Evolutionary conservation across 2,329 filamentous ascomycete genomes (phyloP).

Genomic region (Calonectria hawksworthii): DNA sequence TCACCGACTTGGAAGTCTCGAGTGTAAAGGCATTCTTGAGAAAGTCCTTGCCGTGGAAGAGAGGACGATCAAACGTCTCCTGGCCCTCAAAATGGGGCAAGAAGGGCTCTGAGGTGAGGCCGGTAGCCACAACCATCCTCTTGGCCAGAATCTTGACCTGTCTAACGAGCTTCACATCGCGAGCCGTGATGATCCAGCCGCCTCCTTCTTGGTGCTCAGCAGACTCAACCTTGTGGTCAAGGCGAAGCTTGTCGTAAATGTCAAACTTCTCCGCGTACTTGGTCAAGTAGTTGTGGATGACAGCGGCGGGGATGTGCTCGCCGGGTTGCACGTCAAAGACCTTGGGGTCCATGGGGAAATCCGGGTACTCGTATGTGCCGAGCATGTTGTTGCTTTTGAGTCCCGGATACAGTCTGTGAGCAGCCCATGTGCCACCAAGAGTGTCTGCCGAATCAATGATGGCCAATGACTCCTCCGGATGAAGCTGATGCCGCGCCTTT

Average conservation of each 20-base stretch:
- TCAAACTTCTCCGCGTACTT: conserved; percentile 60
- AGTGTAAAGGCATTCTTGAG: conserved; percentile 56
- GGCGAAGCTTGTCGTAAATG: conserved; percentile 57
- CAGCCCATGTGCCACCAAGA: conserved; percentile 79
- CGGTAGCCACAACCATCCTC: conserved; percentile 69
- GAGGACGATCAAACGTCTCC: conserved; percentile 58
- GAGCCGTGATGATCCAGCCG: conserved; percentile 54
- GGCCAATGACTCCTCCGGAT: conserved; percentile 68
- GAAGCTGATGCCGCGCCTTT: conserved; percentile 71
- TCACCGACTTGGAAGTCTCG: conserved; percentile 57
- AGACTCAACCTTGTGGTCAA: conserved; percentile 54
- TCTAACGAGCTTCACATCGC: conserved; percentile 24
- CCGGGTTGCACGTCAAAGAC: conserved; percentile 62
- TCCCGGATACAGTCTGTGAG: conserved; percentile 75
- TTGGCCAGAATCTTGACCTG: conserved; percentile 53
- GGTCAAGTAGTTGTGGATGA: conserved; percentile 63
- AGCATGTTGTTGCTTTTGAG: conserved; percentile 82
- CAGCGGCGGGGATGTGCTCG: conserved; percentile 62
- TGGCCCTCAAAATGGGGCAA: conserved; percentile 62
- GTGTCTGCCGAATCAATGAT: conserved; percentile 71
- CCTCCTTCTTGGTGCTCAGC: conserved; percentile 58
- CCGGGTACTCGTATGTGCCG: conserved; percentile 80
- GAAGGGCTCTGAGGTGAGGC: conserved; percentile 63
- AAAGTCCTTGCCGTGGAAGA: conserved; percentile 67
- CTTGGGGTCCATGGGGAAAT: conserved; percentile 76